A percentile compares a stretch with the other conserved stretches of the same genome.
phyloP scores from a whole-genome alignment of 441 rosid genomes.

The Lepidium campestre region DNA sequence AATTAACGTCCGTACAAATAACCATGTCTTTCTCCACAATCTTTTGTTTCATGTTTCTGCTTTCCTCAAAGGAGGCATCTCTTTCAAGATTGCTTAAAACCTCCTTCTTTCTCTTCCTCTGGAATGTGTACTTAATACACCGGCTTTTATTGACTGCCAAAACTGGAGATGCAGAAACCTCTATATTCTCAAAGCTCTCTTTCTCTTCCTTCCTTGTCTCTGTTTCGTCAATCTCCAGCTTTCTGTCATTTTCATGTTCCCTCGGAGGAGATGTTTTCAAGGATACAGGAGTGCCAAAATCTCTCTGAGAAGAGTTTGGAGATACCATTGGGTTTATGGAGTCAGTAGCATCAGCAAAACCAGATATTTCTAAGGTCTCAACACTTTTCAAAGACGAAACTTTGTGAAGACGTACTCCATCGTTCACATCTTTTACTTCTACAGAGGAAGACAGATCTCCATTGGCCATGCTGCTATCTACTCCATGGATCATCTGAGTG shows the following conservation, averaged over 20 bases:
- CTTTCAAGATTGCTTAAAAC: slow-evolving; percentile 45
- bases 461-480: slow-evolving; percentile 39
- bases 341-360: slow-evolving; percentile 24
- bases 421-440: slow-evolving; percentile 30
- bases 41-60: slow-evolving; percentile 23
- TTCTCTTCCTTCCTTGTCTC: slow-evolving; percentile 29
- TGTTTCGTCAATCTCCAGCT: slow-evolving; percentile 13
- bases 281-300: background rate
- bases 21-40: slow-evolving; percentile 37
- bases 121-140: slow-evolving; percentile 75
- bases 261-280: slow-evolving; percentile 1
- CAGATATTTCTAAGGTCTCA: slow-evolving; percentile 26
- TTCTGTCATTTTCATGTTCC: slow-evolving; percentile 18
- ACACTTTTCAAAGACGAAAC: slow-evolving; percentile 16
- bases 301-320: background rate
- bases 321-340: background rate
- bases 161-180: slow-evolving; percentile 30
- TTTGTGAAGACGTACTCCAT: slow-evolving; percentile 21
- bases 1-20: background rate
- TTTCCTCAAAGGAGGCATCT: slow-evolving; percentile 34
- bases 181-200: slow-evolving; percentile 26
- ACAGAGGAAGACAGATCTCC: slow-evolving; percentile 38
- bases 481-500: slow-evolving; percentile 60
- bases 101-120: slow-evolving; percentile 77
- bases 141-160: slow-evolving; percentile 35